Evolutionary conservation across 2,329 filamentous ascomycete species (phyloP).

Genomic region (Cladosporium sphaerospermum): DNA sequence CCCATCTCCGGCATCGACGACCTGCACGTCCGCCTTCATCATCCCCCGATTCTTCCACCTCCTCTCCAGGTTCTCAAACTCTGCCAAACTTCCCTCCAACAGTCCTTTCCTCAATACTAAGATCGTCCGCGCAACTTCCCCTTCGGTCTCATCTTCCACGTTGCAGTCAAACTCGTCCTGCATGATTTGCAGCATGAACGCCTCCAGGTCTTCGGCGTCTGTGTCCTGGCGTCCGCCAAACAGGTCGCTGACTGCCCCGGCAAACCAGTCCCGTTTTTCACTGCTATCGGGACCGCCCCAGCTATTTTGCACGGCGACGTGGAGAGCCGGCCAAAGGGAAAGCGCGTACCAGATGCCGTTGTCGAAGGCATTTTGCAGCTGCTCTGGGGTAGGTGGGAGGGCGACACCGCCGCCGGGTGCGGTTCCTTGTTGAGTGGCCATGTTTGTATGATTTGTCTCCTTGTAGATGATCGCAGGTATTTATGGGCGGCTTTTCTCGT

Average conservation of each 20-base stretch:
- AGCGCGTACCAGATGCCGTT: slow-evolving; percentile 79
- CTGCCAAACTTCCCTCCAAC: slow-evolving; percentile 66
- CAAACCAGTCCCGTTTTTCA: slow-evolving; percentile 96
- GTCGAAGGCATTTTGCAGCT: slow-evolving; percentile 52
- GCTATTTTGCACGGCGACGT: slow-evolving; percentile 75
- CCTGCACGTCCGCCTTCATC: slow-evolving; percentile 48
- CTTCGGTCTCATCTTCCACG: slow-evolving; percentile 81
- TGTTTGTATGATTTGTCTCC: neutral
- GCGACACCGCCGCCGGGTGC: slow-evolving; percentile 5
- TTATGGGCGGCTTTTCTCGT: too few species aligned
- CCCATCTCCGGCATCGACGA: slow-evolving; percentile 55
- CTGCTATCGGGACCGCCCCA: slow-evolving; percentile 79
- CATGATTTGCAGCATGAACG: slow-evolving; percentile 82
- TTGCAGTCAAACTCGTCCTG: slow-evolving; percentile 92
- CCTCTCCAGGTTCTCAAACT: slow-evolving; percentile 69
- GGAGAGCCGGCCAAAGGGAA: slow-evolving; percentile 81
- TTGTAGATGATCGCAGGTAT: neutral
- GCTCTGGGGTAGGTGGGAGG: slow-evolving; percentile 18
- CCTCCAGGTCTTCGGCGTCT: slow-evolving; percentile 74
- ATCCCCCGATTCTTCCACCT: slow-evolving; percentile 66
- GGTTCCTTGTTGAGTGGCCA: neutral
- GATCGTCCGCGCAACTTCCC: slow-evolving; percentile 66
- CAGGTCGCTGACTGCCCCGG: slow-evolving; percentile 76
- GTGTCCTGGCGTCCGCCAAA: slow-evolving; percentile 57
- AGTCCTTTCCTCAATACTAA: slow-evolving; percentile 61